Conservation (phyloP, 2,329 filamentous ascomycete species). For the Pseudofabraea citricarpa region DNA sequence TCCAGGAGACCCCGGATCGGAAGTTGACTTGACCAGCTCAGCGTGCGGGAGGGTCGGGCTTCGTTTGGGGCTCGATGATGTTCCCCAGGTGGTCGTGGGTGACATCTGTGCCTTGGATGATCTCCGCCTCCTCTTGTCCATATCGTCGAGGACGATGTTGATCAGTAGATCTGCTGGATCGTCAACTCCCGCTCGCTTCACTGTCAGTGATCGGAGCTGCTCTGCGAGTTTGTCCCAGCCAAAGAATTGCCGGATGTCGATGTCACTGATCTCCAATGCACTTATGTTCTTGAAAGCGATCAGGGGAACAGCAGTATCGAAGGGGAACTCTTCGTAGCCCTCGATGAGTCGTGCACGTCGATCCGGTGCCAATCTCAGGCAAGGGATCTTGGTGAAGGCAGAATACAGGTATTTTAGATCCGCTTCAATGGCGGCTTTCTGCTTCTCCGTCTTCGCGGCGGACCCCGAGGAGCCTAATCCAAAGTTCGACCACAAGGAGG, state of each 20-base stretch:
- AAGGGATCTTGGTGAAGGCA: conserved; percentile 97
- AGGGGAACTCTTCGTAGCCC: conserved; percentile 96
- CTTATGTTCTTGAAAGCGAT: conserved; percentile 96
- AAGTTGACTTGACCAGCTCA: conserved; percentile 63
- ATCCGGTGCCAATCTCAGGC: conserved; percentile 84
- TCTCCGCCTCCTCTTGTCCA: conserved; percentile 83
- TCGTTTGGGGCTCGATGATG: conserved; percentile 50
- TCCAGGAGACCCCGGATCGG: conserved; percentile 62
- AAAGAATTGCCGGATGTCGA: conserved; percentile 95
- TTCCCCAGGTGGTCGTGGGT: conserved; percentile 66
- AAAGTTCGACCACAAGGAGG: conserved; percentile 84
- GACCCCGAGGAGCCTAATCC: conserved; percentile 77
- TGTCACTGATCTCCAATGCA: conserved; percentile 86
- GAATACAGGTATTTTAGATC: conserved; percentile 97
- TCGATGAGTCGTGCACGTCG: conserved; percentile 85
- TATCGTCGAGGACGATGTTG: conserved; percentile 92
- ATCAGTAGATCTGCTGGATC: conserved; percentile 87
- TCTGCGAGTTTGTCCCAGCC: conserved; percentile 95
- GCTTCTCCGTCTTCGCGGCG: conserved; percentile 79
- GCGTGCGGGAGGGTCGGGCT: conserved; percentile 60
- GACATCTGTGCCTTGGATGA: conserved; percentile 83
- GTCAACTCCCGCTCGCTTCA: conserved; percentile 83
- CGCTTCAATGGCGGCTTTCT: conserved; percentile 77
- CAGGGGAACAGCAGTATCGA: conserved; percentile 94
- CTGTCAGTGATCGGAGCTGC: conserved; percentile 80